A percentile compares a stretch with the other conserved stretches of the same genome.
phyloP scores from a whole-genome alignment of 345 rosid species.

The Draba incana region DNA sequence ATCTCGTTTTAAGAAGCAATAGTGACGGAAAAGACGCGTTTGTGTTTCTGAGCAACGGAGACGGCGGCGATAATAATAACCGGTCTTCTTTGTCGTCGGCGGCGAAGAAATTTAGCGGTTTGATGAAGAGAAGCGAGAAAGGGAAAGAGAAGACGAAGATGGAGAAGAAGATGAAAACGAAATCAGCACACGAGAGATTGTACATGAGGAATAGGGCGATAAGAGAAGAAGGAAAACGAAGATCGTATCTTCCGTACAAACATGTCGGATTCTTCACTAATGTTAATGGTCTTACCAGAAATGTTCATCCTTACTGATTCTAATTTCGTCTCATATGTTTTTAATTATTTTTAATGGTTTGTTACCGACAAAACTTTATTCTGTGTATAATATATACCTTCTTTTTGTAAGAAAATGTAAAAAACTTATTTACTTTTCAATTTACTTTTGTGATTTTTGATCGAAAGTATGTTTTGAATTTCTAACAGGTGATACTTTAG shows the following conservation, averaged over 20 bases:
- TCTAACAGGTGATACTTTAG: too few species aligned
- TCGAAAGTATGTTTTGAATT: not conserved
- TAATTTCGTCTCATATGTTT: not conserved
- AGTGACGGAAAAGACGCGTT: slow-evolving; percentile 60
- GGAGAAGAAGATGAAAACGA: slow-evolving; percentile 22
- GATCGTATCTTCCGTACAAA: slow-evolving; percentile 54
- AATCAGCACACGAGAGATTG: slow-evolving; percentile 48
- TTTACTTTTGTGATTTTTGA: not conserved
- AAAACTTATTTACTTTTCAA: not conserved
- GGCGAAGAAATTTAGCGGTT: slow-evolving; percentile 19
- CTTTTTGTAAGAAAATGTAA: slow-evolving; percentile 3
- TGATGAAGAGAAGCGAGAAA: slow-evolving; percentile 4
- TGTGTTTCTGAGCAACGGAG: slow-evolving; percentile 42
- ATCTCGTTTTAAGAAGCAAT: slow-evolving; percentile 54
- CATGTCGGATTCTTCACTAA: slow-evolving; percentile 57
- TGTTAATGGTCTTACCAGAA: slow-evolving; percentile 54
- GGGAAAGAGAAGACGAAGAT: not conserved
- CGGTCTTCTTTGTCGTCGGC: not conserved
- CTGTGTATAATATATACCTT: slow-evolving; percentile 21
- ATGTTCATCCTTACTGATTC: slow-evolving; percentile 57
- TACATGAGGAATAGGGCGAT: slow-evolving; percentile 47
- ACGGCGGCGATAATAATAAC: not conserved
- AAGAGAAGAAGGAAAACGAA: slow-evolving; percentile 49
- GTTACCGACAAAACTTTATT: slow-evolving; percentile 17
- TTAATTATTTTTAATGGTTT: not conserved